These are phyloP conservation scores for Talaromyces thailandensis DNA, from an alignment of 495 filamentous ascomycete genomes.

Conservation along the genomic window DNA sequence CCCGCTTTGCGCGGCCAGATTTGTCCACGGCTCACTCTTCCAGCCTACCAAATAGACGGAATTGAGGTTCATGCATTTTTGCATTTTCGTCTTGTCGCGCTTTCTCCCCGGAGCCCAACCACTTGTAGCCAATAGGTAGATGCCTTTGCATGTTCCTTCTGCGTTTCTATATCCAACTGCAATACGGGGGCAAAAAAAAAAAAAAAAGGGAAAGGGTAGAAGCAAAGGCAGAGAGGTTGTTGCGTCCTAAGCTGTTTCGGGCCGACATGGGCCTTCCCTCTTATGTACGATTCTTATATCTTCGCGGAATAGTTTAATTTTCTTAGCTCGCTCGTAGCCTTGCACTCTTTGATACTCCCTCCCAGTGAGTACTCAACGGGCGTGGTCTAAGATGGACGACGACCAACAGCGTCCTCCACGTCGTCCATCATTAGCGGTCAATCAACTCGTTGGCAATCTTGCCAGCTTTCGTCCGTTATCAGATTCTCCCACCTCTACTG, in stretches of 20 bases:
- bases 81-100: not conserved
- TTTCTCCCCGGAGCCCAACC: not conserved
- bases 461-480: constrained; percentile 9
- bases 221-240: not conserved
- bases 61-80: constrained; percentile 8
- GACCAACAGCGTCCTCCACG: constrained; percentile 3
- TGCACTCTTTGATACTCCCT: not conserved
- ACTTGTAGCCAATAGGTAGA: not conserved
- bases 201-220: not conserved
- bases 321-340: not conserved
- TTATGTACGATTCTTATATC: not conserved
- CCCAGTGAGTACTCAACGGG: not conserved
- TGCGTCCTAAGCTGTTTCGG: constrained; percentile 8
- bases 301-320: not conserved
- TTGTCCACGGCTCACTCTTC: constrained; percentile 21
- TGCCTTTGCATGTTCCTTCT: not conserved
- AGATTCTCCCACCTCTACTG: constrained; percentile 10
- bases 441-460: constrained; percentile 11
- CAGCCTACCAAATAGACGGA: constrained; percentile 27
- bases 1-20: constrained; percentile 4
- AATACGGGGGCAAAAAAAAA: constrained; percentile 2
- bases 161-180: not conserved
- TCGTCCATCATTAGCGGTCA: constrained; percentile 15
- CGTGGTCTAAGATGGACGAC: not conserved
- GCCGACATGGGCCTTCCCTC: not conserved